Conservation (phyloP, 108 stramenopile species). For the Nitzschia sp. region DNA sequence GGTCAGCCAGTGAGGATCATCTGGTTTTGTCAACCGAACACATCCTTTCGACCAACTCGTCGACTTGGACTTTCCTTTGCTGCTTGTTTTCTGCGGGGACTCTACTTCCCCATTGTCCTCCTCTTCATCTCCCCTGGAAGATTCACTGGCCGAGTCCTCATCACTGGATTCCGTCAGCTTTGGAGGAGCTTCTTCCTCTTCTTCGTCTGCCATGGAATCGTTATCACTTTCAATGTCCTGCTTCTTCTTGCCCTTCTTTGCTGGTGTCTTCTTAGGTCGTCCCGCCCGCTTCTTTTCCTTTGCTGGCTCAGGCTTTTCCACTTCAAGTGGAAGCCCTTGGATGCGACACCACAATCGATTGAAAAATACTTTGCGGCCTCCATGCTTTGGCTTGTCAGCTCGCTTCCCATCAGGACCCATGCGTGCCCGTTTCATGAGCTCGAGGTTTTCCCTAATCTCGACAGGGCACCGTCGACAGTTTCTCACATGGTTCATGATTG, state of each 20-base stretch:
- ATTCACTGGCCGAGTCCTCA: slow-evolving; percentile 39
- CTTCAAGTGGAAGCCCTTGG: slow-evolving; percentile 62
- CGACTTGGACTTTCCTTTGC: slow-evolving; percentile 39
- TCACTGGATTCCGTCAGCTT: slow-evolving; percentile 36
- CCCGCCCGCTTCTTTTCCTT: slow-evolving; percentile 42
- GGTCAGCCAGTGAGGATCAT: slow-evolving; percentile 79
- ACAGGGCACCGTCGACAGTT: slow-evolving; percentile 82
- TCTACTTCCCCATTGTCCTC: slow-evolving; percentile 39
- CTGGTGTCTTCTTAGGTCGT: slow-evolving; percentile 20
- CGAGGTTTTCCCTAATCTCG: slow-evolving; percentile 79
- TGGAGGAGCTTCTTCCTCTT: slow-evolving; percentile 34
- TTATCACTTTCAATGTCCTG: slow-evolving; percentile 29
- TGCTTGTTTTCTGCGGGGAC: slow-evolving; percentile 23
- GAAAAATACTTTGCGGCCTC: slow-evolving; percentile 88
- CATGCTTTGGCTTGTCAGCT: slow-evolving; percentile 80
- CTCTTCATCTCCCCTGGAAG: slow-evolving; percentile 28
- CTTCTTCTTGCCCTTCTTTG: slow-evolving; percentile 32
- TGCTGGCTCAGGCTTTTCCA: slow-evolving; percentile 38
- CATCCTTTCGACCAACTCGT: slow-evolving; percentile 49
- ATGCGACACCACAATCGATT: slow-evolving; percentile 87
- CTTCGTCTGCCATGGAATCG: slow-evolving; percentile 32
- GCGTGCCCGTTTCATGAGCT: slow-evolving; percentile 77
- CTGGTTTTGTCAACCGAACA: slow-evolving; percentile 65
- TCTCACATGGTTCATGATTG: slow-evolving; percentile 84
- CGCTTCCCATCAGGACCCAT: slow-evolving; percentile 67